A percentile compares a stretch with the other conserved stretches of the same genome.
Evolutionary conservation across 1,139 yeast genomes (phyloP).

Genomic region (Kazachstania sp.): DNA sequence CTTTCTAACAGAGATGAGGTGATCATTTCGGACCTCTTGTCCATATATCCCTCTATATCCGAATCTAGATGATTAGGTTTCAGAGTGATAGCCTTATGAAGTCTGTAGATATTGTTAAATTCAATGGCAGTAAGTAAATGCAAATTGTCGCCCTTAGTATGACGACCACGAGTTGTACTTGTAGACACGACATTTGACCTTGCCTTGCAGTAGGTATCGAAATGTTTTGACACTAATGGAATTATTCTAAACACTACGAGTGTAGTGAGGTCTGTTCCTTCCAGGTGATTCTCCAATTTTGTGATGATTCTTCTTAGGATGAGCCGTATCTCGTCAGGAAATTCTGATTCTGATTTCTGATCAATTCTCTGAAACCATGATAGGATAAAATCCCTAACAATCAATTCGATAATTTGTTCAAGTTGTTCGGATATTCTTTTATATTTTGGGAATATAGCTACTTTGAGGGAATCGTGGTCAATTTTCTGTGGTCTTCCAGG

Average conservation of each 20-base stretch:
- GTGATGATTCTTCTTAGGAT: constrained; percentile 41
- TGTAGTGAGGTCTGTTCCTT: constrained; percentile 45
- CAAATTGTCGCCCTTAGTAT: constrained; percentile 30
- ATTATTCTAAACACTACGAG: constrained; percentile 49
- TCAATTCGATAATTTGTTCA: constrained; percentile 43
- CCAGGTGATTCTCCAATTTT: constrained; percentile 38
- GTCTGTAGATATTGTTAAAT: constrained; percentile 43
- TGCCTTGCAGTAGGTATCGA: constrained; percentile 46
- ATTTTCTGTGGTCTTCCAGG: background rate
- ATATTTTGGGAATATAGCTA: background rate
- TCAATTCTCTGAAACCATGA: constrained; percentile 51
- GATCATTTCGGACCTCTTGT: constrained; percentile 37
- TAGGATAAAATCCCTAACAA: constrained; percentile 52
- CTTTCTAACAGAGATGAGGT: constrained; percentile 45
- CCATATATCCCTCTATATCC: constrained; percentile 47
- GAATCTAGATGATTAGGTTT: constrained; percentile 32
- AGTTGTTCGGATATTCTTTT: constrained; percentile 37
- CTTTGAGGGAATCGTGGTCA: background rate
- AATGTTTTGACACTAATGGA: constrained; percentile 64
- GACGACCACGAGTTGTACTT: background rate
- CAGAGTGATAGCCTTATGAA: constrained; percentile 56
- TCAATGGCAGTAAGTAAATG: constrained; percentile 53
- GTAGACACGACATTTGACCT: constrained; percentile 35
- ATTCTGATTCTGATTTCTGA: constrained; percentile 33
- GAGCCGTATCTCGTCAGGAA: constrained; percentile 46